Conservation (phyloP, 352 stramenopile species). For the Phytophthora boehmeriae region DNA sequence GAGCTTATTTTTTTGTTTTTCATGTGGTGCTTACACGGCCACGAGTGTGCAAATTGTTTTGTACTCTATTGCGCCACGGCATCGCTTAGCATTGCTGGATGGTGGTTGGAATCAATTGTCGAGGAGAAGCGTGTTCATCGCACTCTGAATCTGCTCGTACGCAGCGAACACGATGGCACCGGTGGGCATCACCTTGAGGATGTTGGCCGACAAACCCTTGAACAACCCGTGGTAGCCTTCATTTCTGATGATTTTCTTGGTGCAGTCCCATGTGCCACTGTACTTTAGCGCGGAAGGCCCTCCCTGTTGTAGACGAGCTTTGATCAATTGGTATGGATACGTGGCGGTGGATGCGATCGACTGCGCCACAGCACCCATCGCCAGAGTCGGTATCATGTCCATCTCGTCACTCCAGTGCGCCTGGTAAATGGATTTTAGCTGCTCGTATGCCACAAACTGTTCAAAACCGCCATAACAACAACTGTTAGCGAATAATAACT, state of each 20-base stretch:
- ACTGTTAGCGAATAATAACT: not conserved
- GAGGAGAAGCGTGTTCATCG: constrained; percentile 53
- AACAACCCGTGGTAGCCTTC: constrained; percentile 95
- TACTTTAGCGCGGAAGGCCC: constrained; percentile 85
- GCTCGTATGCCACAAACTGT: constrained; percentile 84
- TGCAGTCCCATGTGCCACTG: constrained; percentile 89
- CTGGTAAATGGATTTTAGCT: constrained; percentile 72
- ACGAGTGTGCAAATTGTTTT: constrained; percentile 23
- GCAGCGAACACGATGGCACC: constrained; percentile 94
- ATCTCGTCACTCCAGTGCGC: constrained; percentile 65
- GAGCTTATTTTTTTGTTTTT: constrained; percentile 19
- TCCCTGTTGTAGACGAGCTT: constrained; percentile 95
- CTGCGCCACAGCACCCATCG: constrained; percentile 83
- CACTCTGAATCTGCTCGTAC: constrained; percentile 84
- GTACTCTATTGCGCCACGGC: constrained; percentile 23
- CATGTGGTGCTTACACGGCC: constrained; percentile 6
- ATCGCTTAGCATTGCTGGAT: not conserved
- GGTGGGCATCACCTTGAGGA: constrained; percentile 96
- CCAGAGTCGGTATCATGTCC: constrained; percentile 68
- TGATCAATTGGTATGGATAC: constrained; percentile 98
- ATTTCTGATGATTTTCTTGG: constrained; percentile 86
- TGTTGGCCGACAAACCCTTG: constrained; percentile 95
- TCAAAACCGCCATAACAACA: not conserved
- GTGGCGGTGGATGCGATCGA: constrained; percentile 87
- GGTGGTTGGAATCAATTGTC: constrained; percentile 33